Conservation (phyloP, 2,329 filamentous ascomycete species). For the Cadophora malorum region DNA sequence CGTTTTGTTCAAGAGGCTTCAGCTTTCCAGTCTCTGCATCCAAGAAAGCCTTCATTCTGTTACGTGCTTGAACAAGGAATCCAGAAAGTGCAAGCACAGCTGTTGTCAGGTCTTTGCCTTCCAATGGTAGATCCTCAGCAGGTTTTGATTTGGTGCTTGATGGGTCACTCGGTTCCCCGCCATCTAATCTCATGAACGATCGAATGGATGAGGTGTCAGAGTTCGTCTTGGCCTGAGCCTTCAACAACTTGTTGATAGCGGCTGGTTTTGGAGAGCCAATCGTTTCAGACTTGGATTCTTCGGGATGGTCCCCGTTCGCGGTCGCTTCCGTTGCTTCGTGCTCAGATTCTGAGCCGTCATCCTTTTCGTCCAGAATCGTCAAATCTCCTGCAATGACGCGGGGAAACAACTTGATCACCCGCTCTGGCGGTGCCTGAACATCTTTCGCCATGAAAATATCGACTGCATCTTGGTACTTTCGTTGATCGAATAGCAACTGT, state of each 20-base stretch:
- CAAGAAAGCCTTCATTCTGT: constrained; percentile 65
- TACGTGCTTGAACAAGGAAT: constrained; percentile 86
- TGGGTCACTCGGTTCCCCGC: constrained; percentile 59
- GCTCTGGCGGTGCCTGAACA: constrained; percentile 86
- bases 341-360: constrained; percentile 51
- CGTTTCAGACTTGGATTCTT: constrained; percentile 31
- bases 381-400: constrained; percentile 82
- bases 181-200: constrained; percentile 60
- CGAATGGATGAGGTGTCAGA: constrained; percentile 63
- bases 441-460: constrained; percentile 81
- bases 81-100: constrained; percentile 84
- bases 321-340: constrained; percentile 47
- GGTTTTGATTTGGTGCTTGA: constrained; percentile 56
- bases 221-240: constrained; percentile 44
- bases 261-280: constrained; percentile 44
- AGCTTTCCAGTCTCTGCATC: constrained; percentile 68
- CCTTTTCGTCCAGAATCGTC: constrained; percentile 62
- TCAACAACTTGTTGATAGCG: constrained; percentile 50
- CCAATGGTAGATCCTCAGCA: constrained; percentile 60
- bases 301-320: constrained; percentile 49
- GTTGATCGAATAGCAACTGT: constrained; percentile 79
- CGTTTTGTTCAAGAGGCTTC: constrained; percentile 53
- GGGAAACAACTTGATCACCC: constrained; percentile 86
- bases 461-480: constrained; percentile 83
- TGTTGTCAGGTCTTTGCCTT: constrained; percentile 82